Conservation (phyloP, 1,284 basidiomycete genomes). For the Austroboletus niveus region DNA sequence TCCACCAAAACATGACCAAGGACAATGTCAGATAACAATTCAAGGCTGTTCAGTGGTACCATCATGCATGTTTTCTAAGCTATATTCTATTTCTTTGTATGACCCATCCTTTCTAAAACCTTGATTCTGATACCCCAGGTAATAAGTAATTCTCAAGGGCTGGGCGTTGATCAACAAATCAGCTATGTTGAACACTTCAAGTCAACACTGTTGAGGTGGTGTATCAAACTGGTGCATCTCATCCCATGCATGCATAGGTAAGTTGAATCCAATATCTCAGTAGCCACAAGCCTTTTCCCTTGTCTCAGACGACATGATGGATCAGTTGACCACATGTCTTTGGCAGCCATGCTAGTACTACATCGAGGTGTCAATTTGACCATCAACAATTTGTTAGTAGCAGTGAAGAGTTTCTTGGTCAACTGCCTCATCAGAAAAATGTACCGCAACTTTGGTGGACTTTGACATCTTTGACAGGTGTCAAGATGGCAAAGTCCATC, state of each 20-base stretch:
- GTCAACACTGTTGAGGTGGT: slow-evolving; percentile 93
- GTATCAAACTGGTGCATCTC: slow-evolving; percentile 72
- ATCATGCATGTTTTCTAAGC: no score
- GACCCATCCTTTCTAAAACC: slow-evolving; percentile 50
- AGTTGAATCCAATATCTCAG: no score
- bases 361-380: slow-evolving; percentile 74
- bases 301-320: slow-evolving; percentile 99
- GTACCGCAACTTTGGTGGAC: no score
- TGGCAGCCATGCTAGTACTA: slow-evolving; percentile 98
- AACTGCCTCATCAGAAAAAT: no score
- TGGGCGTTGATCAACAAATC: slow-evolving; percentile 41
- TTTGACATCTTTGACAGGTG: no score
- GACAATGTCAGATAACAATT: no score
- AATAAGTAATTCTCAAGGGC: slow-evolving; percentile 67
- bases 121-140: slow-evolving; percentile 93
- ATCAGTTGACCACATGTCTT: slow-evolving; percentile 89
- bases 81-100: background rate
- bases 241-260: no score
- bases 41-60: no score
- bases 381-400: slow-evolving; percentile 88
- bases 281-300: slow-evolving; percentile 98
- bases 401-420: no score
- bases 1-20: no score
- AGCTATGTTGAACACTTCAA: slow-evolving; percentile 84
- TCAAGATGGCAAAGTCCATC: no score